A percentile compares a stretch with the other conserved stretches of the same genome.
Evolutionary conservation across 257 asterid species (phyloP).

Genomic region (Linaria vulgaris): DNA sequence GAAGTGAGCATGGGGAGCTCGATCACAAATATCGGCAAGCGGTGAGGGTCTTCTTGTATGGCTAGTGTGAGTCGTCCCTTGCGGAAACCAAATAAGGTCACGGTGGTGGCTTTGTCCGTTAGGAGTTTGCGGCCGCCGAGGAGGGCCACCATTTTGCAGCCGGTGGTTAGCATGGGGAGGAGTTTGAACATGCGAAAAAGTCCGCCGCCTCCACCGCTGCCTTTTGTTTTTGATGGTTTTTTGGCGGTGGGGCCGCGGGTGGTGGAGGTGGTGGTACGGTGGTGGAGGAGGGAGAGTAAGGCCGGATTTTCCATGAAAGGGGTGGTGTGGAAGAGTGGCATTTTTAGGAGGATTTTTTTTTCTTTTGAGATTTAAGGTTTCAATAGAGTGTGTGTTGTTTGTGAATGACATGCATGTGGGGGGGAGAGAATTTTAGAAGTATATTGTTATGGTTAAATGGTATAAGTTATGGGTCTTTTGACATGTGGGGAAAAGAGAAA

Average conservation of each 20-base stretch:
- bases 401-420: background rate
- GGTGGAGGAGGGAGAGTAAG: conserved; percentile 56
- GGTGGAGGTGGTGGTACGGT: conserved; percentile 25
- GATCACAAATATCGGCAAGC: conserved; percentile 69
- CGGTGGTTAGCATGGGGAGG: conserved; percentile 86
- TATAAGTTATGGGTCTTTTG: conserved; percentile 18
- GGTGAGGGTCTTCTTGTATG: conserved; percentile 86
- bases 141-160: conserved; percentile 85
- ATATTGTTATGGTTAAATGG: background rate
- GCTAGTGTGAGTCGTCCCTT: conserved; percentile 66
- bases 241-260: conserved; percentile 18
- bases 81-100: conserved; percentile 78
- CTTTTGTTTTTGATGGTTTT: conserved; percentile 46
- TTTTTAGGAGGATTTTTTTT: background rate
- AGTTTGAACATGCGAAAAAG: conserved; percentile 83
- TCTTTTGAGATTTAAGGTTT: background rate
- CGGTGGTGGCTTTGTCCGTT: conserved; percentile 69
- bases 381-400: background rate
- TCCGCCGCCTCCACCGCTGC: conserved; percentile 59
- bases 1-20: conserved; percentile 76
- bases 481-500: conserved; percentile 26
- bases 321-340: conserved; percentile 36
- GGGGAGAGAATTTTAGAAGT: conserved; percentile 3
- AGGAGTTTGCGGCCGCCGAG: conserved; percentile 58
- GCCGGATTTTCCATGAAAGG: conserved; percentile 52